Evolutionary conservation across 2,329 filamentous ascomycete species (phyloP).

Genomic region (Macrophomina pseudophaseolina): DNA sequence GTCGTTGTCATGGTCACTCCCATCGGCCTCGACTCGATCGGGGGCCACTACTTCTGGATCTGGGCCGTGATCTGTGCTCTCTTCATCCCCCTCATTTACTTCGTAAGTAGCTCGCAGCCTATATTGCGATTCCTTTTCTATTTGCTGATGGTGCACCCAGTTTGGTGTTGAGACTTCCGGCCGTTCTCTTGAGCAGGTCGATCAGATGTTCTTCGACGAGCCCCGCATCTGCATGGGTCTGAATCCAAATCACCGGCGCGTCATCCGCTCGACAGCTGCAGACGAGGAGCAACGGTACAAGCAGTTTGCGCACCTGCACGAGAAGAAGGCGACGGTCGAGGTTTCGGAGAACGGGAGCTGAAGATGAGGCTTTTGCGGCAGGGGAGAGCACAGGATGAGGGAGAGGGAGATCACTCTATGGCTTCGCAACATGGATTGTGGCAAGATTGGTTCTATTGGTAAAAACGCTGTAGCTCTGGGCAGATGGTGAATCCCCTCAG

Average conservation of each 20-base stretch:
- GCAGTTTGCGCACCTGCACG: conserved; percentile 28
- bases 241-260: conserved; percentile 35
- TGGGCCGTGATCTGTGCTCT: conserved; percentile 23
- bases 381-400: neutral
- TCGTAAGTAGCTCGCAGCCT: neutral
- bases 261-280: conserved; percentile 31
- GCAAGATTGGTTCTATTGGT: no score
- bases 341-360: neutral
- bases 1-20: conserved; percentile 22
- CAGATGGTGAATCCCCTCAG: no score
- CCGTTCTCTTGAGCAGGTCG: conserved; percentile 22
- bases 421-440: no score
- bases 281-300: conserved; percentile 35
- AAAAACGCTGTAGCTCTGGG: no score
- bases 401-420: neutral
- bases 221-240: conserved; percentile 41
- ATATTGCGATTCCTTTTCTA: no score
- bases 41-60: conserved; percentile 27
- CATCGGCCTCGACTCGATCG: conserved; percentile 17
- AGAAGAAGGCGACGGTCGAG: neutral
- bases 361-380: neutral
- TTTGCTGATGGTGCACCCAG: neutral
- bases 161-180: conserved; percentile 25
- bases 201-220: conserved; percentile 39
- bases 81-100: conserved; percentile 25